phyloP scores from a whole-genome alignment of 2,329 filamentous ascomycete genomes.

The Fusarium brevicatenulatum region DNA sequence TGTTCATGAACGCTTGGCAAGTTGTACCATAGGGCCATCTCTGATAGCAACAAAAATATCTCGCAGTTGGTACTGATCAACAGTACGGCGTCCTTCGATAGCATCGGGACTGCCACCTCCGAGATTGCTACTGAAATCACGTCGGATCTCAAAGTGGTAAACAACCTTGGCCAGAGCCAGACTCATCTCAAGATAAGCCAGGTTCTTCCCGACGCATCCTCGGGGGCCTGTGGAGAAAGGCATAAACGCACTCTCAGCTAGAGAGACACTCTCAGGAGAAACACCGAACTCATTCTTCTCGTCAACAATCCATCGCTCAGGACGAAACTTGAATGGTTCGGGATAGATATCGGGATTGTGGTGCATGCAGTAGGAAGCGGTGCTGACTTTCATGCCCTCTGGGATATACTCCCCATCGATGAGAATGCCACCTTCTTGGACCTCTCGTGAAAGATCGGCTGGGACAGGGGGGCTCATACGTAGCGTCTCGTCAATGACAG shows the following conservation, averaged over 20 bases:
- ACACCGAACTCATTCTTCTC: neutral
- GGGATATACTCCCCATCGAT: slow-evolving; percentile 30
- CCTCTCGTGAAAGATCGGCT: slow-evolving; percentile 28
- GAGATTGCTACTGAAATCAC: slow-evolving; percentile 17
- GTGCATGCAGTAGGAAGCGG: slow-evolving; percentile 21
- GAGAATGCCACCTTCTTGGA: slow-evolving; percentile 24
- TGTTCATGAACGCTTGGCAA: neutral
- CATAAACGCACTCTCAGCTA: slow-evolving; percentile 16
- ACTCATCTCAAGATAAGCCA: slow-evolving; percentile 36
- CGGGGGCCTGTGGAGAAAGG: slow-evolving; percentile 29
- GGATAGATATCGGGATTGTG: slow-evolving; percentile 24
- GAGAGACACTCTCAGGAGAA: slow-evolving; percentile 2
- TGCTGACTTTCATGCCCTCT: slow-evolving; percentile 25
- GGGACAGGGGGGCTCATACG: slow-evolving; percentile 39
- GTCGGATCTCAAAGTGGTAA: slow-evolving; percentile 19
- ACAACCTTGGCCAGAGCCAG: slow-evolving; percentile 24
- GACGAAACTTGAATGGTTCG: slow-evolving; percentile 25
- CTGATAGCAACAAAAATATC: slow-evolving; percentile 27
- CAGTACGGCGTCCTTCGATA: slow-evolving; percentile 13
- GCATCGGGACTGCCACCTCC: slow-evolving; percentile 17
- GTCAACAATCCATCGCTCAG: slow-evolving; percentile 31
- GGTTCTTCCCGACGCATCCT: slow-evolving; percentile 29
- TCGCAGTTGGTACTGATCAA: slow-evolving; percentile 26
- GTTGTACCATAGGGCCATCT: slow-evolving; percentile 26
- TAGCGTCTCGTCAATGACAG: slow-evolving; percentile 40